Conservation (phyloP, 176 grass and related monocot genomes). For the Zea mays region DNA sequence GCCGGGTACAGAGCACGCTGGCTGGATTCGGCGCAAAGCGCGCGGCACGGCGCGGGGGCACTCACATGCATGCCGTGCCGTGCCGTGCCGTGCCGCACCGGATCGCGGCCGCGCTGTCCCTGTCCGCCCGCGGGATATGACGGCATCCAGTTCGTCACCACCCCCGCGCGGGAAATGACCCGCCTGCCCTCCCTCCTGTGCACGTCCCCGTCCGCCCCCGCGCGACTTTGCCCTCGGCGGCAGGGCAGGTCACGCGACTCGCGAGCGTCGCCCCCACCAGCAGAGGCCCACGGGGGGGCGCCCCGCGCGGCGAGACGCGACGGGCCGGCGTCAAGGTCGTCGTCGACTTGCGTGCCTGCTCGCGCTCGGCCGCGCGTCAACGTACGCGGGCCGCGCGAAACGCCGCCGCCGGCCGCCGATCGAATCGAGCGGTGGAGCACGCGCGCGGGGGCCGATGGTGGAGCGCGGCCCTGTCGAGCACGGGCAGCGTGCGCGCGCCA, state of each 20-base stretch:
- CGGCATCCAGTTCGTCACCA: constrained; percentile 50
- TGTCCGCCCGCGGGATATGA: constrained; percentile 21
- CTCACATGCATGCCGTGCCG: neutral
- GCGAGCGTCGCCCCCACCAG: neutral
- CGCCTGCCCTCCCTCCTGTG: neutral
- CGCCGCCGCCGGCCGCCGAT: neutral
- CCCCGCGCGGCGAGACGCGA: neutral
- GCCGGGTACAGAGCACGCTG: too few relatives aligned
- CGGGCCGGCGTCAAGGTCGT: neutral
- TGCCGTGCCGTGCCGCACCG: neutral
- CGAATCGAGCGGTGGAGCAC: neutral
- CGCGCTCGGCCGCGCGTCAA: neutral
- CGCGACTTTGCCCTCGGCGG: constrained; percentile 19
- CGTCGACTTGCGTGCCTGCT: neutral
- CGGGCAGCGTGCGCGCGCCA: neutral
- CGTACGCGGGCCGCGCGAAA: neutral
- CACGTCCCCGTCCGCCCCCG: neutral
- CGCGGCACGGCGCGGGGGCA: neutral
- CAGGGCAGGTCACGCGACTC: constrained; percentile 14
- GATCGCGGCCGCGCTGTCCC: constrained; percentile 15
- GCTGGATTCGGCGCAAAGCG: neutral
- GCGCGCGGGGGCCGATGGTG: neutral
- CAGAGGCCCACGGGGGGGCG: too few relatives aligned
- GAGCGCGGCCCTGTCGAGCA: neutral
- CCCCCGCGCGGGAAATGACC: neutral